Conservation (phyloP, 208 protist genomes). For the Acanthamoeba divionensis region DNA sequence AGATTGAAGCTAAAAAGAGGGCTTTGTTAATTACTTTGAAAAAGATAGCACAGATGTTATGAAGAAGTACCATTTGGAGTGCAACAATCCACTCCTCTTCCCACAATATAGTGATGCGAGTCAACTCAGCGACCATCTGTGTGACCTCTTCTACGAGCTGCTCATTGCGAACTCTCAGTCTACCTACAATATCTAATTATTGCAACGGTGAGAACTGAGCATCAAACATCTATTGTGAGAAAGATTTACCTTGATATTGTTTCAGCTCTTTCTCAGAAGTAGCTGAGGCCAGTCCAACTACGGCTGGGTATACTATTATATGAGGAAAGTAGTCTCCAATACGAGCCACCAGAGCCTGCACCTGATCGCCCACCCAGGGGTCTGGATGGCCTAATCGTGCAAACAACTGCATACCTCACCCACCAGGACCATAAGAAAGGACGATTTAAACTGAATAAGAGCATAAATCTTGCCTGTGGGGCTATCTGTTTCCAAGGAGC, state of each 20-base stretch:
- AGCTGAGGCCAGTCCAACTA: neutral
- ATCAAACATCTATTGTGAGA: neutral
- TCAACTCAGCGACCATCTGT: conserved; percentile 61
- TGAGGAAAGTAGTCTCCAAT: conserved; percentile 56
- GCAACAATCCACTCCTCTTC: conserved; percentile 62
- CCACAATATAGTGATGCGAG: conserved; percentile 66
- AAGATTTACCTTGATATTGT: neutral
- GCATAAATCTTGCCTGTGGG: neutral
- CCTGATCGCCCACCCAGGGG: neutral
- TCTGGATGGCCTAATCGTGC: conserved; percentile 46
- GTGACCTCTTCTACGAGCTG: conserved; percentile 59
- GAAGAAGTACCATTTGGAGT: neutral
- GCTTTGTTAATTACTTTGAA: neutral
- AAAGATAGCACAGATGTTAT: neutral
- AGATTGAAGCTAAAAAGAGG: conserved; percentile 23
- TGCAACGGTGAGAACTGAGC: neutral
- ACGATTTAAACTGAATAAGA: too few relatives aligned
- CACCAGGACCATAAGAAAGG: too few relatives aligned
- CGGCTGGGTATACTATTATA: conserved; percentile 55
- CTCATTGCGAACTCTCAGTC: neutral
- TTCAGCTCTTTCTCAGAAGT: conserved; percentile 7
- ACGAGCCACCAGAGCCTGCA: conserved; percentile 47
- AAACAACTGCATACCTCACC: conserved; percentile 54
- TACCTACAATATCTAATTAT: neutral
- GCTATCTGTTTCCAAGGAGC: neutral